These are phyloP conservation scores for Penicillium canariense DNA, from an alignment of 495 filamentous ascomycete species.

Conservation along the genomic window DNA sequence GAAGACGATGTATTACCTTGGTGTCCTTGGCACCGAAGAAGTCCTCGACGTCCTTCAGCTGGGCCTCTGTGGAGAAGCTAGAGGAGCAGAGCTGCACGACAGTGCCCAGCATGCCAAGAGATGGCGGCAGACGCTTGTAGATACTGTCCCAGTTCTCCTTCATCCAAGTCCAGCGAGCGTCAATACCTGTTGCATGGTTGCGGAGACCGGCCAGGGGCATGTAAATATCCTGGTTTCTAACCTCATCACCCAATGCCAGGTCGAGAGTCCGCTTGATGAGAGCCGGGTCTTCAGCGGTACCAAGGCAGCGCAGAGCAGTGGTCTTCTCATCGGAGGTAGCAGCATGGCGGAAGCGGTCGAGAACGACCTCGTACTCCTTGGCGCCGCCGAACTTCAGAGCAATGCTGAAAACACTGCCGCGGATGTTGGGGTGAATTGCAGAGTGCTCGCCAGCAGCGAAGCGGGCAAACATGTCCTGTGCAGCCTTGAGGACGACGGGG, in stretches of 20 bases:
- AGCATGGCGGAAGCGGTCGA: constrained; percentile 82
- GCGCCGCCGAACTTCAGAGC: constrained; percentile 60
- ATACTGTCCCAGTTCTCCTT: constrained; percentile 82
- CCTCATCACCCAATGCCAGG: constrained; percentile 73
- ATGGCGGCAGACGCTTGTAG: constrained; percentile 72
- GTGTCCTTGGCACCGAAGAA: constrained; percentile 83
- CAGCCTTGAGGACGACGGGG: constrained; percentile 54
- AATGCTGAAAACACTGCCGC: constrained; percentile 60
- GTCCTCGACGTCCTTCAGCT: constrained; percentile 67
- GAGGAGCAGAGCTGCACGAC: constrained; percentile 82
- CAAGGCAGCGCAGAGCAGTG: constrained; percentile 85
- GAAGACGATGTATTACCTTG: constrained; percentile 59
- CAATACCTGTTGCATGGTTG: constrained; percentile 71
- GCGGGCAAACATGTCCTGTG: constrained; percentile 63
- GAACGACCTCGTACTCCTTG: constrained; percentile 67
- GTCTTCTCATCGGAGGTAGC: constrained; percentile 90
- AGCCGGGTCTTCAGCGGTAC: constrained; percentile 70
- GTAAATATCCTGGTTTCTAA: constrained; percentile 97
- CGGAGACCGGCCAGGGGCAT: constrained; percentile 78
- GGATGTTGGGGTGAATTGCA: constrained; percentile 68
- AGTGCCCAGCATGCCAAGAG: constrained; percentile 77
- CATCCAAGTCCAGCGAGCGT: constrained; percentile 80
- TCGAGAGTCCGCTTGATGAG: constrained; percentile 79
- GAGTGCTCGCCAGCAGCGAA: constrained; percentile 56
- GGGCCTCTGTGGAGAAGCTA: constrained; percentile 73